Conservation (phyloP, 192 early-diverging fungal species). For the Umbelopsis sp. region DNA sequence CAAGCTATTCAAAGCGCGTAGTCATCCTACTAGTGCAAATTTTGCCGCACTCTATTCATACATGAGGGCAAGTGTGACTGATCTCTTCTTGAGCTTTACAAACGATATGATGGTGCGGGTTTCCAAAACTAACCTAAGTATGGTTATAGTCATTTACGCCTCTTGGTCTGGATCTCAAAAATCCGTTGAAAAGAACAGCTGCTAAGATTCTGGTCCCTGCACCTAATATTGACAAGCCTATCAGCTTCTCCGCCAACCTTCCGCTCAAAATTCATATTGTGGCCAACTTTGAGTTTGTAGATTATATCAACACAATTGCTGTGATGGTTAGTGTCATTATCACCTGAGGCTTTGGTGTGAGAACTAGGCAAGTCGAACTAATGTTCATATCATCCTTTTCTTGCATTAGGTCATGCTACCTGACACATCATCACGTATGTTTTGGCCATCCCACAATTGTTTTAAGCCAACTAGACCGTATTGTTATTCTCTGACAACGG, state of each 20-base stretch:
- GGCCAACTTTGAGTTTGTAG: constrained; percentile 23
- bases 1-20: constrained; percentile 35
- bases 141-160: constrained; percentile 29
- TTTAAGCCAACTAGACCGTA: constrained; percentile 34
- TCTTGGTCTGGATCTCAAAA: constrained; percentile 24
- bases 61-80: constrained; percentile 20
- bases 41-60: constrained; percentile 32
- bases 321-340: constrained; percentile 3
- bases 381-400: background rate
- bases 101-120: background rate
- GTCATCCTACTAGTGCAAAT: constrained; percentile 32
- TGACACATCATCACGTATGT: constrained; percentile 22
- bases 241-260: constrained; percentile 20
- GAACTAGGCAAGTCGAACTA: background rate
- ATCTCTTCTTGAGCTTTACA: background rate
- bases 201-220: constrained; percentile 24
- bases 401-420: constrained; percentile 25
- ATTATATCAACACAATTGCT: constrained; percentile 25
- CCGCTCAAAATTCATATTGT: constrained; percentile 26
- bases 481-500: constrained; percentile 22
- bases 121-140: background rate
- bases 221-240: constrained; percentile 30
- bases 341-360: background rate
- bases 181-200: constrained; percentile 27
- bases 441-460: constrained; percentile 25